Conservation (phyloP, 2,329 filamentous ascomycete species). For the Ophiocordyceps australis region DNA sequence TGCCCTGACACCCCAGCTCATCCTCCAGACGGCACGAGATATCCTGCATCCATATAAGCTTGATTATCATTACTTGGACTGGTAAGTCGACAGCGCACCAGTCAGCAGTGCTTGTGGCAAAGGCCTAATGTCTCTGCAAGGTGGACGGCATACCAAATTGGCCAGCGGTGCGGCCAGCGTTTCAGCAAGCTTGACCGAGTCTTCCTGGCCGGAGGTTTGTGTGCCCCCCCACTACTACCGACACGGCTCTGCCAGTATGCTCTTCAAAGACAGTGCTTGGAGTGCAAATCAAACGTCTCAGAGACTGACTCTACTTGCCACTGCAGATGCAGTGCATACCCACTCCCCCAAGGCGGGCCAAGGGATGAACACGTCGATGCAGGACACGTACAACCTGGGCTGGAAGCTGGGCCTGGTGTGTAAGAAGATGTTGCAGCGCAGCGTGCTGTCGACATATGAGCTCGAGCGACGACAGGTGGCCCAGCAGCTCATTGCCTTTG, state of each 20-base stretch:
- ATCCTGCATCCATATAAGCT: slow-evolving; percentile 52
- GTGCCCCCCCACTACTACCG: slow-evolving; percentile 18
- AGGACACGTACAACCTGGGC: slow-evolving; percentile 36
- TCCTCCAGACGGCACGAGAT: slow-evolving; percentile 42
- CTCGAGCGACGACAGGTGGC: slow-evolving; percentile 39
- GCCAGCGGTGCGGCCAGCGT: slow-evolving; percentile 40
- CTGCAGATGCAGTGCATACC: slow-evolving; percentile 33
- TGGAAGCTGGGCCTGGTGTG: slow-evolving; percentile 34
- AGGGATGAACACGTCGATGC: slow-evolving; percentile 58
- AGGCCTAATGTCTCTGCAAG: too few species aligned
- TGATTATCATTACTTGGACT: slow-evolving; percentile 43
- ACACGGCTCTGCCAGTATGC: not conserved
- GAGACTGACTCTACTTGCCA: too few species aligned
- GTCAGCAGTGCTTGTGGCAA: not conserved
- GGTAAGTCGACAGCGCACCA: slow-evolving; percentile 23
- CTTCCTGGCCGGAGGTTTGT: slow-evolving; percentile 52
- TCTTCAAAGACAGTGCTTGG: too few species aligned
- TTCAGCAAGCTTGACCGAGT: slow-evolving; percentile 39
- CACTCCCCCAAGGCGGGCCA: slow-evolving; percentile 45
- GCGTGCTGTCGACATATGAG: slow-evolving; percentile 30
- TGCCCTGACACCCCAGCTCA: slow-evolving; percentile 43
- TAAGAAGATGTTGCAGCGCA: slow-evolving; percentile 21
- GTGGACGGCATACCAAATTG: slow-evolving; percentile 34
- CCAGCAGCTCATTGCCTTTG: slow-evolving; percentile 46
- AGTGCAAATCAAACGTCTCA: too few species aligned